Base-by-base conservation (phyloP, 1,284 basidiomycete genomes). In the Vanrija humicola region DNA sequence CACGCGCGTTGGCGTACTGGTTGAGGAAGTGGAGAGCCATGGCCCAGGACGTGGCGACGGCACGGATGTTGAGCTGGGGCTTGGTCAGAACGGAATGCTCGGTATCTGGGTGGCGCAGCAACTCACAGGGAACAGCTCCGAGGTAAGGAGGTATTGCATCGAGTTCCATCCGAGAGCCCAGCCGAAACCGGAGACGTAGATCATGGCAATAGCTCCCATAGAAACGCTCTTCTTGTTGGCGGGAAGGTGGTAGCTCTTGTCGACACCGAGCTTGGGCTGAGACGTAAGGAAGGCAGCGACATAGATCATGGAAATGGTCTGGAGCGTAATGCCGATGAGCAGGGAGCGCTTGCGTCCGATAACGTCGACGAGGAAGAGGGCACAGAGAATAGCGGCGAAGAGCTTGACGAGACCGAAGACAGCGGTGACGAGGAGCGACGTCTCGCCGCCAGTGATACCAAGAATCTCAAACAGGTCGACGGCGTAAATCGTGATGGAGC, bases 391-490 rank as follows among this genome's bases (percentile, higher is more conserved):
- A 12, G 54, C 54, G 7, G 54, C 54, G 2, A 12, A 26, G 39
- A 55, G 54, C 54, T 55, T 55, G 44, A 55, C 54, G n/a, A 55
- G 26, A 16, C 54, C 54, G 10, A 55, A 55, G n/a, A 55, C 54
- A 26, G 54, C 54, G 3, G 54, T 46, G n/a, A 55, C 54, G 26
- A 55, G 48, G 6, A 55, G 45, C 1, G 47, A 45, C 21, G 49
- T 39, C 29, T 55, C 48, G 21, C 38, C 14, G 16, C 54, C 54
- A 34, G 34, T 34, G 44, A 55, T 38, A 23, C 54, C 54, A 16
- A 55, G 54, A n/a, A 55, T 12, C 40, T 50, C 54, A n/a, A 55
- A 55, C 21, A 55, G 45, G 38, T 55, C 48, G 23, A 48, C 47
- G 1, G 54, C 54, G 29, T 55, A 55, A 40, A 55, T 55, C n/a